Base-by-base conservation (phyloP, 768 basidiomycete species). In the Leucocoprinus birnbaumii region DNA sequence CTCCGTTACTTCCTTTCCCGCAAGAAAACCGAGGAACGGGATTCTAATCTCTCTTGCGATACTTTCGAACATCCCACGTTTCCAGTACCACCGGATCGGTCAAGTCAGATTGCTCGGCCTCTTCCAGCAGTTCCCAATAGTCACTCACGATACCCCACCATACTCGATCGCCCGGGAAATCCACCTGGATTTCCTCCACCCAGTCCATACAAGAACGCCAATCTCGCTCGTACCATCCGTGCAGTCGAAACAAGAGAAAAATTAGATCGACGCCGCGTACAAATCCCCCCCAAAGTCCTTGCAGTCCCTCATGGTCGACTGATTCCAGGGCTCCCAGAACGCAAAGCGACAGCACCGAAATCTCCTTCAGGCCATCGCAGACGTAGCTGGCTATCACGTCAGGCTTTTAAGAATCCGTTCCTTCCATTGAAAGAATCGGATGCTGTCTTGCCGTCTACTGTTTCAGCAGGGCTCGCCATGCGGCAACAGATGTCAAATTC, bases 401-500 rank as follows among this genome's bases (percentile, higher is more conserved):
- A 68, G 45, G 58, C 63, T 16, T 68, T 68, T 56, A 68, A 69
- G 43, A 65, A 73, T 59, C 73, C 73, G 9, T 73, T 75, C 63
- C 68, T 75, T 34, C 73, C 73, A 37, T 58, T 72, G 19, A 68
- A 69, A 49, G 67, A 65, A 40, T 59, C 66, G 19, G 71, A 70
- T 38, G 55, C 62, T 14, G 48, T 60, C 19, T 62, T 42, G n/a
- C 63, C 42, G 53, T 58, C 35, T 22, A 55, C 55, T 59, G 59
- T 27, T 49, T 63, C 50, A 49, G 48, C 26, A 50, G 52, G 44
- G 57, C 62, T 46, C 60, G 60, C 38, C 40, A 43, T 14, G 57
- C 62, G 27, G 60, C 64, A 50, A 11, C 50, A 51, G 27, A n/a
- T 10, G 41, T 22, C 50, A 11, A 11, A 13, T 7, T 51, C 41